Conservation (phyloP, 75 land plant species). For the Sequoiadendron giganteum region DNA sequence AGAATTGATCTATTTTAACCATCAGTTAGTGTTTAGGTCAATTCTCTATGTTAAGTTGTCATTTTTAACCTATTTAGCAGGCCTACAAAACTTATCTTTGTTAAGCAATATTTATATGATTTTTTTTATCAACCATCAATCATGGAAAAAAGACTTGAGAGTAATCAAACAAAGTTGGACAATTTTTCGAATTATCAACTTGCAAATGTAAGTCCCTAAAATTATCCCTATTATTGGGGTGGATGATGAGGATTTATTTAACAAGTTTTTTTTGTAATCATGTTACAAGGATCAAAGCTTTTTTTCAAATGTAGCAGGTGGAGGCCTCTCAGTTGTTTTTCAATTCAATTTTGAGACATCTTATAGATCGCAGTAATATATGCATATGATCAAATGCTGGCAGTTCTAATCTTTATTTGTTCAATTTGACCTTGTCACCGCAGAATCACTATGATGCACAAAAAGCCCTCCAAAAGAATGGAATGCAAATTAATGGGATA, state of each 20-base stretch:
- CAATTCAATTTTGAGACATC: neutral
- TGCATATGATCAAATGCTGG: neutral
- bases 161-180: neutral
- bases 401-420: neutral
- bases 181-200: too few relatives aligned
- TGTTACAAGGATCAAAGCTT: neutral
- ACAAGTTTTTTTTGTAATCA: neutral
- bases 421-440: slow-evolving; percentile 12
- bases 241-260: neutral
- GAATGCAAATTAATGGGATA: slow-evolving; percentile 75
- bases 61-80: neutral
- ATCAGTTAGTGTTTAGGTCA: neutral
- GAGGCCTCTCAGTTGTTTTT: neutral
- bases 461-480: slow-evolving; percentile 87
- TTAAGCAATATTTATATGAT: neutral
- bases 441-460: slow-evolving; percentile 92
- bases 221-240: neutral
- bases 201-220: too few relatives aligned
- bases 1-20: neutral
- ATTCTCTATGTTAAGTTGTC: neutral
- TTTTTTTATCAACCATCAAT: too few relatives aligned
- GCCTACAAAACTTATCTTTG: neutral
- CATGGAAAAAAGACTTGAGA: neutral
- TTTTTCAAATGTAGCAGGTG: neutral
- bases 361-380: neutral